phyloP scores from a whole-genome alignment of 2,329 filamentous ascomycete species.

The Xylariaceae sp. region DNA sequence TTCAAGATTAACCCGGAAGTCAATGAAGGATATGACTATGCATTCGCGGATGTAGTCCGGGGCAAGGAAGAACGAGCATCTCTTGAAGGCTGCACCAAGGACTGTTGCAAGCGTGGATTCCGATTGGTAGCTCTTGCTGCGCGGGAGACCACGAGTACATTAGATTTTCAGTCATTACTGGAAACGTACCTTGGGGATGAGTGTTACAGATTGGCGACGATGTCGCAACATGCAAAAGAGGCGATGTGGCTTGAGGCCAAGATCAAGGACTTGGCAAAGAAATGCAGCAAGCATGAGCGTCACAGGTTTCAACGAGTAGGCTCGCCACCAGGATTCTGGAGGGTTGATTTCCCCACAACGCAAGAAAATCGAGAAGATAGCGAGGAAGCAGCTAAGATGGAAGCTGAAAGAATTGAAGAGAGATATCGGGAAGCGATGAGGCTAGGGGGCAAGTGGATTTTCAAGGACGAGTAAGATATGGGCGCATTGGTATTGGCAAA shows the following conservation, averaged over 20 bases:
- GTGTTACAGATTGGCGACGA: conserved; percentile 53
- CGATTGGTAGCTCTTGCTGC: conserved; percentile 58
- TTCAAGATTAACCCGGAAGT: conserved; percentile 76
- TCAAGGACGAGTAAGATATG: conserved; percentile 66
- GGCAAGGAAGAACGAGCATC: conserved; percentile 64
- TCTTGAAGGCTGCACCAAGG: conserved; percentile 68
- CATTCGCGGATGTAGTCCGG: conserved; percentile 72
- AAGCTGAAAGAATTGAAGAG: conserved; percentile 62
- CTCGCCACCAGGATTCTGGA: conserved; percentile 87
- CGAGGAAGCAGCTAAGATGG: conserved; percentile 58
- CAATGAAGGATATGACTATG: conserved; percentile 68
- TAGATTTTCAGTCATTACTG: conserved; percentile 36
- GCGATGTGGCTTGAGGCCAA: conserved; percentile 72
- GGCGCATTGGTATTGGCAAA: too few species aligned
- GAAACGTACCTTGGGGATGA: conserved; percentile 55
- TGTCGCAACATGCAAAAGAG: conserved; percentile 58
- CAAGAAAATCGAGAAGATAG: conserved; percentile 70
- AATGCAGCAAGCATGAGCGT: conserved; percentile 67
- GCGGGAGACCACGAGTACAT: conserved; percentile 30
- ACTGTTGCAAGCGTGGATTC: conserved; percentile 74
- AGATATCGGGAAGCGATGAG: conserved; percentile 79
- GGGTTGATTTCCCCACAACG: conserved; percentile 81
- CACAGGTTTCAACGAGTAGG: conserved; percentile 65
- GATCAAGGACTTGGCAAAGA: conserved; percentile 67
- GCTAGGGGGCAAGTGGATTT: conserved; percentile 71